Evolutionary conservation across 2,329 filamentous ascomycete genomes (phyloP).

Genomic region (Colletotrichum cordylinicola): DNA sequence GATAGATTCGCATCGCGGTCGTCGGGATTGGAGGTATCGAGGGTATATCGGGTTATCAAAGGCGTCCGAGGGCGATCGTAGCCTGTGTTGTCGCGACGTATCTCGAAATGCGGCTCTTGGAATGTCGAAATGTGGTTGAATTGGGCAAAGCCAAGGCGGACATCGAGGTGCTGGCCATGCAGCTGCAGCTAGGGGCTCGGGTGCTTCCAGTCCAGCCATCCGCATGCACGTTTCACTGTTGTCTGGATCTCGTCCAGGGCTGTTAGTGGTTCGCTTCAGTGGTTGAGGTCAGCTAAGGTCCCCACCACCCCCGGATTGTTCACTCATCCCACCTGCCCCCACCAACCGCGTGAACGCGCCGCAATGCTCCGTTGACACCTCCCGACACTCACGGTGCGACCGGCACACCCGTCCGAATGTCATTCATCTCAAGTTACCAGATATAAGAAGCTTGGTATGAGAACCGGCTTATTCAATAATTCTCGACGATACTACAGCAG

Average conservation of each 20-base stretch:
- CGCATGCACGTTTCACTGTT: constrained; percentile 19
- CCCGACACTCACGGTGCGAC: constrained; percentile 10
- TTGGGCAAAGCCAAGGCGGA: background rate
- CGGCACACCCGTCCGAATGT: background rate
- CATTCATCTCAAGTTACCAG: background rate
- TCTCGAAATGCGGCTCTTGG: background rate
- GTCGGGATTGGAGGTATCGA: background rate
- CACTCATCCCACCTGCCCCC: background rate
- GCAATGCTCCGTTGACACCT: constrained; percentile 9
- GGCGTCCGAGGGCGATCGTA: background rate
- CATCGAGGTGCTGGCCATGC: background rate
- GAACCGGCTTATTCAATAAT: background rate
- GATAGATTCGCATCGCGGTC: constrained; percentile 15
- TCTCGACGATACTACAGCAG: background rate
- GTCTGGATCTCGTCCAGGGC: constrained; percentile 12
- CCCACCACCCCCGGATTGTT: constrained; percentile 9
- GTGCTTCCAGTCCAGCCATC: constrained; percentile 8
- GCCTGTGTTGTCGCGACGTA: background rate
- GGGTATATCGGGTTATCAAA: background rate
- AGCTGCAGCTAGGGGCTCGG: constrained; percentile 10
- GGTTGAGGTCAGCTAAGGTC: background rate
- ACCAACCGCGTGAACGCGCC: background rate
- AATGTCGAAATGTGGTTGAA: background rate
- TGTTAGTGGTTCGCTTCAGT: constrained; percentile 6
- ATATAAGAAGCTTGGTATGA: background rate